These are phyloP conservation scores for Colletotrichum sp. DNA, from an alignment of 2,329 filamentous ascomycete species.

Conservation along the genomic window DNA sequence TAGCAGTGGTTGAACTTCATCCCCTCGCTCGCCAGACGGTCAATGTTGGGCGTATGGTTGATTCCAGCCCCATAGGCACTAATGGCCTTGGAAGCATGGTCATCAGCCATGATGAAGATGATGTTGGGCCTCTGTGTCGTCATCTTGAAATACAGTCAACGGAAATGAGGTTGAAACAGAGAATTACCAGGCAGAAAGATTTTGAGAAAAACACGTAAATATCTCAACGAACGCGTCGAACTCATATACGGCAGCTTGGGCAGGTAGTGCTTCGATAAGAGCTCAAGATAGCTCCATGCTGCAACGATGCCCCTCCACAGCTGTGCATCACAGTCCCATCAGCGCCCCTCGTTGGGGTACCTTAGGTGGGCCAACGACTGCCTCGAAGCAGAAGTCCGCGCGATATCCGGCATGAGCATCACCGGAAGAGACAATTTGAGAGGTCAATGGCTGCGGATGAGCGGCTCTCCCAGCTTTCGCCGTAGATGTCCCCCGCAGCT, in stretches of 20 bases:
- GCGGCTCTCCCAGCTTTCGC: neutral
- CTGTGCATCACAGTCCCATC: neutral
- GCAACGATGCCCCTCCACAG: neutral
- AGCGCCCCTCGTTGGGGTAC: neutral
- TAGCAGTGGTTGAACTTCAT: slow-evolving; percentile 60
- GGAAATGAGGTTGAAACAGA: neutral
- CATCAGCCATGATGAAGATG: slow-evolving; percentile 60
- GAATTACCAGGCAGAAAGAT: neutral
- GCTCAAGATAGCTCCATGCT: neutral
- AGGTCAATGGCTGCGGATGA: neutral
- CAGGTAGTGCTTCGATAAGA: neutral
- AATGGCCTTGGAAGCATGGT: slow-evolving; percentile 57
- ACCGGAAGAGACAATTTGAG: neutral
- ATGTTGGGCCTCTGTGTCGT: slow-evolving; percentile 29
- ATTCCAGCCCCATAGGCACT: slow-evolving; percentile 54
- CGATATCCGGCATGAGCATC: neutral
- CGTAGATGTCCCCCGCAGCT: neutral
- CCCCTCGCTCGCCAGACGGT: slow-evolving; percentile 52
- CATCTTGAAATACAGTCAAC: neutral
- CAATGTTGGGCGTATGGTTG: slow-evolving; percentile 56
- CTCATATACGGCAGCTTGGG: neutral
- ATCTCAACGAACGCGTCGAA: neutral
- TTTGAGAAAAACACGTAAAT: neutral
- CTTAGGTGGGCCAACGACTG: too few species aligned
- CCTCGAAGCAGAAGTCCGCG: neutral